Conservation (phyloP, 441 rosid genomes). For the Macaranga tanarius region DNA sequence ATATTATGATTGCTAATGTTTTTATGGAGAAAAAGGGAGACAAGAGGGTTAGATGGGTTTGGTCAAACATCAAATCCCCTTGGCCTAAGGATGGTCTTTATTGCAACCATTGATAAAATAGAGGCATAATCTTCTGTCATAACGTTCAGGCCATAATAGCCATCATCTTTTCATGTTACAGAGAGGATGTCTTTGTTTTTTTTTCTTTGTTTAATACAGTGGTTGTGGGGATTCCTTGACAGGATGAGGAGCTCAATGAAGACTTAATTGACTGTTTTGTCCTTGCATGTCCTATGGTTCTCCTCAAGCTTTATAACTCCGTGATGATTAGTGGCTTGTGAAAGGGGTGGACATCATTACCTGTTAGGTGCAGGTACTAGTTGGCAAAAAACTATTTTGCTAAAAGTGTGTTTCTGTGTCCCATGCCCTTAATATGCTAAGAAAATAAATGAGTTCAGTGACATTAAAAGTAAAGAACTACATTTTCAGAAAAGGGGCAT, state of each 20-base stretch:
- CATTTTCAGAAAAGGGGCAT: constrained; percentile 20
- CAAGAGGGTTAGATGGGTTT: not conserved
- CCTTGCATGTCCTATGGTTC: constrained; percentile 26
- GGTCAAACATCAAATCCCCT: constrained; percentile 5
- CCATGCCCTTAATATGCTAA: constrained; percentile 30
- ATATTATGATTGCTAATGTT: not conserved
- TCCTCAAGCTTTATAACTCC: constrained; percentile 17
- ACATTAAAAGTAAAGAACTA: constrained; percentile 13
- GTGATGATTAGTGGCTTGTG: constrained; percentile 26
- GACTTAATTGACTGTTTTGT: constrained; percentile 29
- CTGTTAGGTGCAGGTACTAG: constrained; percentile 35
- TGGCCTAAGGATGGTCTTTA: constrained; percentile 27
- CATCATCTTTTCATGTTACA: constrained; percentile 34
- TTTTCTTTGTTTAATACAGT: not conserved
- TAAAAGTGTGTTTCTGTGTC: constrained; percentile 26
- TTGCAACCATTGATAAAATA: constrained; percentile 32
- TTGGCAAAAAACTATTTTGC: constrained; percentile 28
- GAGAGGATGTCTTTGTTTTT: constrained; percentile 11
- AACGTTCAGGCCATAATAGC: constrained; percentile 33
- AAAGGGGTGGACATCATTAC: constrained; percentile 40
- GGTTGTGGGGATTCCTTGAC: constrained; percentile 16
- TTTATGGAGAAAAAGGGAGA: not conserved
- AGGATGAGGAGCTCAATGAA: constrained; percentile 22
- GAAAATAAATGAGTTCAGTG: constrained; percentile 27
- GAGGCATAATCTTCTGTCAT: constrained; percentile 32